These are phyloP conservation scores for Sporisorium graminicola DNA, from an alignment of 1,284 basidiomycete genomes.

Conservation along the genomic window DNA sequence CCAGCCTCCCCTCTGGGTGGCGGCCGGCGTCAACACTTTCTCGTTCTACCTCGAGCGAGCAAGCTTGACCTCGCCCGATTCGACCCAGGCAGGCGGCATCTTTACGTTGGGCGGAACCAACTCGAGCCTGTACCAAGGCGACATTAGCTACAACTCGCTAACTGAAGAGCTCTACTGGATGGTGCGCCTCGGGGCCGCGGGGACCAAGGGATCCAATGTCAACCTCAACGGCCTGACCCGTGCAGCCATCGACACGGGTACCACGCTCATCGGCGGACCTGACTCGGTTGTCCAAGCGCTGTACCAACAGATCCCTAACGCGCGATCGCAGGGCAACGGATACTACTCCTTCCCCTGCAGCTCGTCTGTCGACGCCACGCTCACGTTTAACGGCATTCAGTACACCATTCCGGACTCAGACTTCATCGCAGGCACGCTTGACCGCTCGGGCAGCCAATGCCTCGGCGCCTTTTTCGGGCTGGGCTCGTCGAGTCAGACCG, in stretches of 20 bases:
- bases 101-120: slow-evolving; percentile 63
- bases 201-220: slow-evolving; percentile 23
- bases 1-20: slow-evolving; percentile 50
- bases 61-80: slow-evolving; percentile 16
- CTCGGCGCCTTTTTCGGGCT: slow-evolving; percentile 62
- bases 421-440: slow-evolving; percentile 43
- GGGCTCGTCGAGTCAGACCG: slow-evolving; percentile 28
- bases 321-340: slow-evolving; percentile 39
- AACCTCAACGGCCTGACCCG: slow-evolving; percentile 30
- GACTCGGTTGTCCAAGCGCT: slow-evolving; percentile 44
- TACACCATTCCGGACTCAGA: slow-evolving; percentile 53
- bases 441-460: slow-evolving; percentile 38
- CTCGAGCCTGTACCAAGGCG: slow-evolving; percentile 48
- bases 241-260: slow-evolving; percentile 66
- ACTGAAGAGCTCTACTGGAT: slow-evolving; percentile 57
- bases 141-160: slow-evolving; percentile 51
- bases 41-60: slow-evolving; percentile 56
- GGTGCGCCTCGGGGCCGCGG: slow-evolving; percentile 50
- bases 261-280: slow-evolving; percentile 65
- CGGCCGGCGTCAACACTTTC: slow-evolving; percentile 42
- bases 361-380: slow-evolving; percentile 38
- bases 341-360: slow-evolving; percentile 65
- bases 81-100: slow-evolving; percentile 42
- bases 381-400: slow-evolving; percentile 55
- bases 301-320: slow-evolving; percentile 57